These are phyloP conservation scores for Pichia ethanolica DNA, from an alignment of 805 yeast genomes.

Conservation along the genomic window DNA sequence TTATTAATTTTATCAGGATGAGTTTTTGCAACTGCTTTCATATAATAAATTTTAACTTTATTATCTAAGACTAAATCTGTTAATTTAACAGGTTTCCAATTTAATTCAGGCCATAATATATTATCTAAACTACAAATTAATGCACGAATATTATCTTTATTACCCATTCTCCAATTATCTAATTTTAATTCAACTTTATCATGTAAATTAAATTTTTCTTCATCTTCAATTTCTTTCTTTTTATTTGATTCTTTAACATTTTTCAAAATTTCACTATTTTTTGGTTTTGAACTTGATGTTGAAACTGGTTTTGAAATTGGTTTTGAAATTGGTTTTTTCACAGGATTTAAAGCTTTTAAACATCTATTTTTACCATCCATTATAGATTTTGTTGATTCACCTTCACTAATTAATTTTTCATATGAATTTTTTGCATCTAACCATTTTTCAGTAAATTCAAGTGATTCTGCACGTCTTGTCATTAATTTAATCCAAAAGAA, in stretches of 20 bases:
- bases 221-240: slow-evolving; percentile 41
- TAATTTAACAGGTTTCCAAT: slow-evolving; percentile 60
- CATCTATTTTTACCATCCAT: slow-evolving; percentile 85
- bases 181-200: slow-evolving; percentile 55
- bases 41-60: slow-evolving; percentile 76
- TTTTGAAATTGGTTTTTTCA: slow-evolving; percentile 15
- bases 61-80: slow-evolving; percentile 82
- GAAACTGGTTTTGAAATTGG: not conserved
- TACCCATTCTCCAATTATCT: slow-evolving; percentile 60
- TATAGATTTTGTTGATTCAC: slow-evolving; percentile 52
- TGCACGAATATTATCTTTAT: slow-evolving; percentile 74
- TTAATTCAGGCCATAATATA: slow-evolving; percentile 58
- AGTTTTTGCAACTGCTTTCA: slow-evolving; percentile 71
- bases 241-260: slow-evolving; percentile 42
- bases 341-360: slow-evolving; percentile 53
- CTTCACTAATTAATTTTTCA: slow-evolving; percentile 56
- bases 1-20: slow-evolving; percentile 77
- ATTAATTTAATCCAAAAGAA: slow-evolving; percentile 70
- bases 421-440: slow-evolving; percentile 56
- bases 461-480: slow-evolving; percentile 70
- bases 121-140: slow-evolving; percentile 61
- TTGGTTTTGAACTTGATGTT: slow-evolving; percentile 36
- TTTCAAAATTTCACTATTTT: slow-evolving; percentile 36
- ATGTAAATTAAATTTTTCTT: slow-evolving; percentile 51
- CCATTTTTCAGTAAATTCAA: slow-evolving; percentile 71